phyloP scores from a whole-genome alignment of 768 basidiomycete species.

The Kwoniella sp. region DNA sequence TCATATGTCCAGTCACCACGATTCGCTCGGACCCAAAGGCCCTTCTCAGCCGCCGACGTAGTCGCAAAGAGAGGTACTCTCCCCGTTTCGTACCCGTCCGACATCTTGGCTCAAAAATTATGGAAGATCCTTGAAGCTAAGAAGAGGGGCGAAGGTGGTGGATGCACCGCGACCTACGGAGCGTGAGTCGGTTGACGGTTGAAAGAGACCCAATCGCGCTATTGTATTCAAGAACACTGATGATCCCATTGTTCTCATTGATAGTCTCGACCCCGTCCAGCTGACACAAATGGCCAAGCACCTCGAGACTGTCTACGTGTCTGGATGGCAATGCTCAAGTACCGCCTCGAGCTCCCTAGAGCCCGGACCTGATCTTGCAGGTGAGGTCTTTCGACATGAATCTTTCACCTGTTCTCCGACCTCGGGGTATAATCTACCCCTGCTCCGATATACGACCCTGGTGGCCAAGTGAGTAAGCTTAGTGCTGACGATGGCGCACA shows the following conservation, averaged over 20 bases:
- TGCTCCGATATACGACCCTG: too few relatives aligned
- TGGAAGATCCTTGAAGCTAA: conserved; percentile 75
- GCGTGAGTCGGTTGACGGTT: too few relatives aligned
- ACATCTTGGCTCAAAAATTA: conserved; percentile 82
- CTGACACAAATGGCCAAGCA: conserved; percentile 97
- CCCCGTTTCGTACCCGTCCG: conserved; percentile 80
- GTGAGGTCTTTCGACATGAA: conserved; percentile 58
- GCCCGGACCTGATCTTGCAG: conserved; percentile 97
- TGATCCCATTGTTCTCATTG: conserved; percentile 10
- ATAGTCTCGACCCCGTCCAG: conserved; percentile 93
- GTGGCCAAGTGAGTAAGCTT: too few relatives aligned
- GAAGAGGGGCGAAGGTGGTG: conserved; percentile 58
- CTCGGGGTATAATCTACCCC: not conserved
- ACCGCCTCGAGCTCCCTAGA: conserved; percentile 93
- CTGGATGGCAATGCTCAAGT: conserved; percentile 81
- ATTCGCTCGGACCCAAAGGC: conserved; percentile 81
- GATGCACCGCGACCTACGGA: conserved; percentile 86
- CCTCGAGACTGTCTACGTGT: conserved; percentile 97
- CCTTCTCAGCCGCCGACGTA: conserved; percentile 90
- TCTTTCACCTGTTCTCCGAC: not conserved
- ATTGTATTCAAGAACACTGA: too few relatives aligned
- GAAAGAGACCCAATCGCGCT: too few relatives aligned
- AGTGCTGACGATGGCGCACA: conserved; percentile 53
- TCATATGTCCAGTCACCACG: conserved; percentile 68
- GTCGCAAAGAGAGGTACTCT: conserved; percentile 91